These are phyloP conservation scores for Sarocladium brachiariae DNA, from an alignment of 2,329 filamentous ascomycete species.

Conservation along the genomic window DNA sequence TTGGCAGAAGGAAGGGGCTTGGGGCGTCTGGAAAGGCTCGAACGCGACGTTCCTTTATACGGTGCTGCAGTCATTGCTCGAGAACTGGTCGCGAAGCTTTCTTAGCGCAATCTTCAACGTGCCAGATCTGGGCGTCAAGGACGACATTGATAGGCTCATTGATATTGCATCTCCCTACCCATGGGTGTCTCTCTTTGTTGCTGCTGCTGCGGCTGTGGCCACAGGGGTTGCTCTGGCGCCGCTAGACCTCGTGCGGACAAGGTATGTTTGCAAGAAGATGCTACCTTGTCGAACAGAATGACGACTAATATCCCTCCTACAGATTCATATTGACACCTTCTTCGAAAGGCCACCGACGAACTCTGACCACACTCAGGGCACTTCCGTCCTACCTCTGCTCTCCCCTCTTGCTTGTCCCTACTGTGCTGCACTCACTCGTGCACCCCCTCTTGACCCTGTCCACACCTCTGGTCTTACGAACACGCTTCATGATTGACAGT, in stretches of 20 bases:
- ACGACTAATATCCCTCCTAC: background rate
- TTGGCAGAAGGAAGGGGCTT: conserved; percentile 82
- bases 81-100: conserved; percentile 86
- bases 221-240: conserved; percentile 80
- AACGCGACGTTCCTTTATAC: conserved; percentile 92
- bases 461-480: conserved; percentile 76
- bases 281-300: conserved; percentile 20
- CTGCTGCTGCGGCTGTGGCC: conserved; percentile 55
- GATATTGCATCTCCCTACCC: conserved; percentile 73
- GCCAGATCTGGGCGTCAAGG: conserved; percentile 71
- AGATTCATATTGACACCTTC: conserved; percentile 79
- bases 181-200: conserved; percentile 70
- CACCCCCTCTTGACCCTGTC: conserved; percentile 78
- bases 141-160: conserved; percentile 69
- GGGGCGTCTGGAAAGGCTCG: conserved; percentile 90
- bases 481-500: conserved; percentile 77
- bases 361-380: conserved; percentile 68
- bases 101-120: conserved; percentile 87
- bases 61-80: conserved; percentile 75
- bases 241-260: conserved; percentile 81
- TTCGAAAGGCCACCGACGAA: conserved; percentile 66
- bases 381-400: conserved; percentile 74
- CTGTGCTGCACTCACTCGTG: conserved; percentile 75
- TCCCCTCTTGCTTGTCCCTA: conserved; percentile 68
- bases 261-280: conserved; percentile 40